phyloP scores from a whole-genome alignment of 176 grass and related monocot genomes.

The Hyparrhenia diplandra region DNA sequence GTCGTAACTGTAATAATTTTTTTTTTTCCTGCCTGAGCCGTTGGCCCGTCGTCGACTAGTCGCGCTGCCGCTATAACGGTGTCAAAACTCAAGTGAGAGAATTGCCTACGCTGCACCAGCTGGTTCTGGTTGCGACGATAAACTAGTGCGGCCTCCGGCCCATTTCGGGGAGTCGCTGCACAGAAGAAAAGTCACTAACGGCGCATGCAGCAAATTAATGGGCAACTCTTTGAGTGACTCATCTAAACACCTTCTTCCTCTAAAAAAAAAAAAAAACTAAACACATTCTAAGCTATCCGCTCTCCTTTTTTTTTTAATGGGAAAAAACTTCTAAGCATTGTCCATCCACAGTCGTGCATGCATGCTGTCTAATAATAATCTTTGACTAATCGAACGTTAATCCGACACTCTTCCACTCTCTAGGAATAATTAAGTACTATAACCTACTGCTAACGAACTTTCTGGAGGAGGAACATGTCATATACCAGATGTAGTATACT shows the following conservation, averaged over 20 bases:
- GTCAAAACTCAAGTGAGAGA: no score
- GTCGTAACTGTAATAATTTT: no score
- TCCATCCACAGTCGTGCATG: not conserved
- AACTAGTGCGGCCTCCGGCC: not conserved
- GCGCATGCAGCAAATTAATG: not conserved
- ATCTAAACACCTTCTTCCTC: not conserved
- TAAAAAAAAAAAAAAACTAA: no score
- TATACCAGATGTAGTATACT: no score
- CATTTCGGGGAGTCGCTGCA: not conserved
- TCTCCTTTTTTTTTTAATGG: no score
- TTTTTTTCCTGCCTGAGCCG: no score
- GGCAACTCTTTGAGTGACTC: conserved; percentile 10
- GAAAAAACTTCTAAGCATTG: no score
- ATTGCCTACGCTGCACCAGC: no score
- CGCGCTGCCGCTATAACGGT: no score
- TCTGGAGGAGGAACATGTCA: not conserved
- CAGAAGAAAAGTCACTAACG: not conserved
- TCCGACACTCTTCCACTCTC: not conserved
- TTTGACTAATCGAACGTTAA: not conserved
- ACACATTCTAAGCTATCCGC: no score
- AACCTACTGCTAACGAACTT: not conserved
- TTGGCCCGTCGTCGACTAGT: no score
- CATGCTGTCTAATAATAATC: not conserved
- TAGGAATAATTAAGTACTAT: no score
- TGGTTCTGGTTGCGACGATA: not conserved